Evolutionary conservation across 1,284 basidiomycete species (phyloP), one percentile per base, ranked within the genome.

Genomic region (Wallemia hederae): DNA sequence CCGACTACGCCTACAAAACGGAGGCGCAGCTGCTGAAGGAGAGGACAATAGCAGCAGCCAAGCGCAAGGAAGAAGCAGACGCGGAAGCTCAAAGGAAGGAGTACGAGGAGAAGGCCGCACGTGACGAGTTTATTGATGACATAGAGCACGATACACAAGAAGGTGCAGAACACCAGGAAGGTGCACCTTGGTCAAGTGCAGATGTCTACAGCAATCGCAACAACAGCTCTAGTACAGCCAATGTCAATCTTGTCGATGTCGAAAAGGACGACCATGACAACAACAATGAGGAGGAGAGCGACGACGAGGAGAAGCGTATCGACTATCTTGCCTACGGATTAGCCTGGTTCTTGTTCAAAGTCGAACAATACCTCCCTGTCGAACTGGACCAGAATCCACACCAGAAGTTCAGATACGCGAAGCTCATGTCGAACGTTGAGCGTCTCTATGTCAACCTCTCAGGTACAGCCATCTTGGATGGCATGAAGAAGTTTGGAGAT

Each of bases 341-440:
- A 22, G 39, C 39, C n/a, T 49, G n/a, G 14, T 49, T 49, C 22
- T n/a, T 49, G 14, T 49, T 17, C 39, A 49, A 49, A n/a, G 39
- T 26, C 24, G 56, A 58, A n/a, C 24, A 26, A 27, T 28, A 58
- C 25, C 56, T 58, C 2, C 56, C 56, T 3, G 25, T 58, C 19
- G 56, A 58, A 15, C 56, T 58, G 19, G 56, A 58, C 24, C 25
- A 58, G 25, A 27, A 26, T 15, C 56, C 56, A 26, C 56, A 27
- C 56, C 56, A 58, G 24, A 7, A 26, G 25, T 58, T 58, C 25
- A 7, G 56, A 19, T 58, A 58, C 56, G 56, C 25, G 5, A 58
- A 58, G 56, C 25, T 58, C 9, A 24, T 28, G 24, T 58, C 56
- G 25, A 58, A 58, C 24, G 56, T 58, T n/a, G 56, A 58, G 56